Percentiles rank a stretch among this genome's conserved stretches.
These are phyloP conservation scores for Scopulariopsis brevicaulis DNA, from an alignment of 2,329 filamentous ascomycete species.

Conservation along the genomic window DNA sequence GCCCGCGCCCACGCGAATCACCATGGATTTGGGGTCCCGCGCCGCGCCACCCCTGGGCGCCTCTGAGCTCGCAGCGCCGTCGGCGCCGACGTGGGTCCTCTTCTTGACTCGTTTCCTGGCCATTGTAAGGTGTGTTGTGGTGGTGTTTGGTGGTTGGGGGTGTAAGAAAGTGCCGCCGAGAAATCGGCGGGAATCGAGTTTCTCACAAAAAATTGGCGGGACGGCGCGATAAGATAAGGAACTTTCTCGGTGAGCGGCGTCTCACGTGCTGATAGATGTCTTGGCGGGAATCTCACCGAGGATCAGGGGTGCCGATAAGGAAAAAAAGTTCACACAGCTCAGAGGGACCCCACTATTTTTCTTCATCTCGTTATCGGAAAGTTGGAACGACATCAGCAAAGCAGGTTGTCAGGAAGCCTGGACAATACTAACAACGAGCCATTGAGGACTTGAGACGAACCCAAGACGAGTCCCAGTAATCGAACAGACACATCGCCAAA, in stretches of 20 bases:
- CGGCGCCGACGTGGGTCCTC: constrained; percentile 63
- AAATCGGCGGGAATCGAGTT: background rate
- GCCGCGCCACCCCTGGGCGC: constrained; percentile 31
- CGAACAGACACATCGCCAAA: too few relatives aligned
- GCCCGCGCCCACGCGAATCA: constrained; percentile 90
- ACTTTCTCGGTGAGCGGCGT: constrained; percentile 2
- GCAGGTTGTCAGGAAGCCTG: background rate
- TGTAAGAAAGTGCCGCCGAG: background rate
- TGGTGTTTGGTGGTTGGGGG: background rate
- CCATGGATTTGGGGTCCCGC: constrained; percentile 87
- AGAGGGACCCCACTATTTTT: background rate
- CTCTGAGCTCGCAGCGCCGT: constrained; percentile 33
- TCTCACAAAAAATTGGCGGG: constrained; percentile 5
- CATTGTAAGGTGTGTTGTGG: constrained; percentile 39
- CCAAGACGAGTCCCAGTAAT: too few relatives aligned
- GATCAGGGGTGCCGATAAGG: background rate
- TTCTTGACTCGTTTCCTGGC: constrained; percentile 76
- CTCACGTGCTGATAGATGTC: constrained; percentile 7
- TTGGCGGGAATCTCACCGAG: background rate
- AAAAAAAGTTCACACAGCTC: constrained; percentile 4
- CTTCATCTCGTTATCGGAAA: background rate
- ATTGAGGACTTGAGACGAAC: background rate
- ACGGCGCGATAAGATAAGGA: constrained; percentile 7
- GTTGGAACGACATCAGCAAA: background rate
- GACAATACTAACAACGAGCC: background rate